phyloP scores from a whole-genome alignment of 352 stramenopile species.

The Phytophthora sojae region DNA sequence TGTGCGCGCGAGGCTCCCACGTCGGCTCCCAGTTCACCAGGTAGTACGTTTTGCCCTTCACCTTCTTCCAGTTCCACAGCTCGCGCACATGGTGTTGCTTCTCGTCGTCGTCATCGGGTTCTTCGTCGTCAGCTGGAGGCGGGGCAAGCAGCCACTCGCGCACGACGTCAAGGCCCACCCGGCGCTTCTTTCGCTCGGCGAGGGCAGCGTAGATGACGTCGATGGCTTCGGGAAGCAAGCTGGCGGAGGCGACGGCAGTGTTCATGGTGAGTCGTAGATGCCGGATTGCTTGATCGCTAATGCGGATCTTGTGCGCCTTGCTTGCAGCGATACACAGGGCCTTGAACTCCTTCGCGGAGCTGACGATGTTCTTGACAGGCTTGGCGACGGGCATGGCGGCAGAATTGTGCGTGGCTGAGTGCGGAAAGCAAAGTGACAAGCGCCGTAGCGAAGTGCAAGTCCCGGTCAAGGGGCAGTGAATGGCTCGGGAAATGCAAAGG shows the following conservation, averaged over 20 bases:
- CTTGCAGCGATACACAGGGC: conserved; percentile 2
- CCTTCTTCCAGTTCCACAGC: background rate
- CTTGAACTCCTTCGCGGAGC: conserved; percentile 9
- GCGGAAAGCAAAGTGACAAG: too few relatives aligned
- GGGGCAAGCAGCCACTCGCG: background rate
- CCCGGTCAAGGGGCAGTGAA: too few relatives aligned
- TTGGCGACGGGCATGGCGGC: too few relatives aligned
- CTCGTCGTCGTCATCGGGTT: background rate
- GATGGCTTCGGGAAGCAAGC: conserved; percentile 2
- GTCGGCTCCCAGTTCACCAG: conserved; percentile 32
- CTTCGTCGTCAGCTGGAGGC: background rate
- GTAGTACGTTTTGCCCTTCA: conserved; percentile 16
- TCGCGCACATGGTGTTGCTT: background rate
- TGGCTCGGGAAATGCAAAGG: too few relatives aligned
- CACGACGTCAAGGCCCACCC: background rate
- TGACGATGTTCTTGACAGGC: too few relatives aligned
- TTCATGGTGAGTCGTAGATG: conserved; percentile 20
- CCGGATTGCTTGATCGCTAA: conserved; percentile 12
- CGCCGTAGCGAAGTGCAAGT: too few relatives aligned
- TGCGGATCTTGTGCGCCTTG: conserved; percentile 7
- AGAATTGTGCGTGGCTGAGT: too few relatives aligned
- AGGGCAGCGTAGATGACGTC: background rate
- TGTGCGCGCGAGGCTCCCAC: conserved; percentile 11
- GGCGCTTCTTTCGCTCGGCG: background rate
- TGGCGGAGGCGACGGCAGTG: background rate